Conservation (phyloP, 305 asterid species). For the Striga hermonthica region DNA sequence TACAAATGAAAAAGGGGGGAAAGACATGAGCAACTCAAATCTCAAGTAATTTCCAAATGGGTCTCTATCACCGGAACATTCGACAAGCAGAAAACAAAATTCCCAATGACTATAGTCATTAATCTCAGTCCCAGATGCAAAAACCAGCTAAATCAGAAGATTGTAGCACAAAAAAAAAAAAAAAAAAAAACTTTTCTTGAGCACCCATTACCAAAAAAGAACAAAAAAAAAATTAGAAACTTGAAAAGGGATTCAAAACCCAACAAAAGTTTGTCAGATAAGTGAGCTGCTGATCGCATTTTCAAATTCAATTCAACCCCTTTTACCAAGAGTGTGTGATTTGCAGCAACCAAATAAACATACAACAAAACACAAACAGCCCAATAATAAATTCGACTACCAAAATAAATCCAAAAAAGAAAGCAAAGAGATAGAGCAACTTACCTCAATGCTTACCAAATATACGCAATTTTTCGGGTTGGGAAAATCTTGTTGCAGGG, state of each 20-base stretch:
- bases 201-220: not conserved
- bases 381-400: not conserved
- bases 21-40: no score
- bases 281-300: not conserved
- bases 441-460: conserved; percentile 24
- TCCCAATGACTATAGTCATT: not conserved
- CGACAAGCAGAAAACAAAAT: not conserved
- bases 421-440: not conserved
- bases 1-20: conserved; percentile 21
- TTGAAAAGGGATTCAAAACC: not conserved
- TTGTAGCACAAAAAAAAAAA: conserved; percentile 1
- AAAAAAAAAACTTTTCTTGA: not conserved
- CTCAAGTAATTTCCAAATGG: not conserved
- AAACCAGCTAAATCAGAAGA: conserved; percentile 23
- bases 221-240: not conserved
- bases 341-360: conserved; percentile 5
- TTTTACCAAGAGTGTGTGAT: conserved; percentile 12
- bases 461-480: not conserved
- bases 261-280: not conserved
- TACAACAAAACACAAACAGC: not conserved
- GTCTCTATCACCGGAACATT: not conserved
- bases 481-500: conserved; percentile 1
- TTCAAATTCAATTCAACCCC: conserved; percentile 1
- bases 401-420: not conserved
- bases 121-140: not conserved